phyloP scores from a whole-genome alignment of 495 filamentous ascomycete species.

The Bacidia gigantensis region DNA sequence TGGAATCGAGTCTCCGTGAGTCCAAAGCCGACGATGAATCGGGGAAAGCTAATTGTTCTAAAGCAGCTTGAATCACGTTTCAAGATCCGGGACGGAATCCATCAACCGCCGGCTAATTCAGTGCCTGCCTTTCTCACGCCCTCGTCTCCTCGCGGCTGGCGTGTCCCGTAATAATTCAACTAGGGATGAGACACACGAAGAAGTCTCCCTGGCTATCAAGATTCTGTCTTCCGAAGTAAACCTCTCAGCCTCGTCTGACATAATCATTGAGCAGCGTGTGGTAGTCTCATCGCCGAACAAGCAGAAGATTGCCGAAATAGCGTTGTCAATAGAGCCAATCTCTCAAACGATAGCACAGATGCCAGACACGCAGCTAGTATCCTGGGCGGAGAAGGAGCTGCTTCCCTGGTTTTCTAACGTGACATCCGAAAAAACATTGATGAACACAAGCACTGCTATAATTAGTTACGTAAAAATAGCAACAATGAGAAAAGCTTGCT shows the following conservation, averaged over 20 bases:
- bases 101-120: neutral
- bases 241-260: neutral
- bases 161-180: neutral
- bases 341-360: neutral
- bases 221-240: neutral
- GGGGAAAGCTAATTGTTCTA: too few relatives aligned
- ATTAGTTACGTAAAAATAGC: conserved; percentile 4
- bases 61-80: too few relatives aligned
- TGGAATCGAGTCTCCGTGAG: neutral
- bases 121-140: neutral
- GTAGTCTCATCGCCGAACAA: neutral
- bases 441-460: conserved; percentile 7
- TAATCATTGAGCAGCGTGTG: neutral
- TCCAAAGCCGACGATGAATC: too few relatives aligned
- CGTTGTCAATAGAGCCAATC: neutral
- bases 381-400: neutral
- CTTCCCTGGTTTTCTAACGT: neutral
- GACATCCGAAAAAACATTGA: neutral
- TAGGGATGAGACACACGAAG: neutral
- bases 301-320: neutral
- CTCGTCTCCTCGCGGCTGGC: neutral
- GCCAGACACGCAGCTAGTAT: neutral
- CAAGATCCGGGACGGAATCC: too few relatives aligned
- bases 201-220: neutral
- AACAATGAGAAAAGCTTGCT: conserved; percentile 7